phyloP scores from a whole-genome alignment of 2,329 filamentous ascomycete species.

The Gaeumannomyces tritici region DNA sequence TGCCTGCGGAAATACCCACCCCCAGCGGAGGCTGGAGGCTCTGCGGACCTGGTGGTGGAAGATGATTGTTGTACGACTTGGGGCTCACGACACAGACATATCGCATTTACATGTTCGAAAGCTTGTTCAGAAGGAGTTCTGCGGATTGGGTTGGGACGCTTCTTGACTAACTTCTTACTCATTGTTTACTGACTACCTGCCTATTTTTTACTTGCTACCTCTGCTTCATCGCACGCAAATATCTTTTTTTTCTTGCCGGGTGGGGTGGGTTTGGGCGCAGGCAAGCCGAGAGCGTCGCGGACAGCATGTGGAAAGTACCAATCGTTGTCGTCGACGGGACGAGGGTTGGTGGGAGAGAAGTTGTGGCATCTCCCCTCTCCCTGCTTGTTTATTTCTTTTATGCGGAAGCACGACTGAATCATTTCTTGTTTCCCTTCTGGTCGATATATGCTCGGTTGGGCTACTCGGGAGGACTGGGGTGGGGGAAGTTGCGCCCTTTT shows the following conservation, averaged over 20 bases:
- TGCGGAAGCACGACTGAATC: neutral
- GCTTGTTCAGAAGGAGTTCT: conserved; percentile 1
- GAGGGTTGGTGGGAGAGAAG: neutral
- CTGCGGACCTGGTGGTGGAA: neutral
- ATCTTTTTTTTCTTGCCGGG: neutral
- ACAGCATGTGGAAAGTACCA: neutral
- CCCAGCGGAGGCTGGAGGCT: neutral
- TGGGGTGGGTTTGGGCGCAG: neutral
- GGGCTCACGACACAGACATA: conserved; percentile 3
- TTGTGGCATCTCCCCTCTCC: neutral
- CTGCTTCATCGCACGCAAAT: neutral
- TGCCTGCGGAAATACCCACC: neutral
- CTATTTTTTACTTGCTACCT: neutral
- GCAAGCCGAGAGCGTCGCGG: neutral
- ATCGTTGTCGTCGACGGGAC: neutral
- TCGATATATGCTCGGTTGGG: neutral
- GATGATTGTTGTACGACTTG: conserved; percentile 4
- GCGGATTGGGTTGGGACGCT: conserved; percentile 1
- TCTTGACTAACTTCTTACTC: neutral
- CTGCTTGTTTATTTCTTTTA: neutral
- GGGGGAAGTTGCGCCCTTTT: neutral
- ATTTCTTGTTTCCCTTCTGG: neutral
- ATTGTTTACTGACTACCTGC: neutral
- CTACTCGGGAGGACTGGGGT: neutral
- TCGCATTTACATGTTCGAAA: conserved; percentile 4